phyloP scores from a whole-genome alignment of 176 grass and related monocot genomes.

The Chloris gayana region DNA sequence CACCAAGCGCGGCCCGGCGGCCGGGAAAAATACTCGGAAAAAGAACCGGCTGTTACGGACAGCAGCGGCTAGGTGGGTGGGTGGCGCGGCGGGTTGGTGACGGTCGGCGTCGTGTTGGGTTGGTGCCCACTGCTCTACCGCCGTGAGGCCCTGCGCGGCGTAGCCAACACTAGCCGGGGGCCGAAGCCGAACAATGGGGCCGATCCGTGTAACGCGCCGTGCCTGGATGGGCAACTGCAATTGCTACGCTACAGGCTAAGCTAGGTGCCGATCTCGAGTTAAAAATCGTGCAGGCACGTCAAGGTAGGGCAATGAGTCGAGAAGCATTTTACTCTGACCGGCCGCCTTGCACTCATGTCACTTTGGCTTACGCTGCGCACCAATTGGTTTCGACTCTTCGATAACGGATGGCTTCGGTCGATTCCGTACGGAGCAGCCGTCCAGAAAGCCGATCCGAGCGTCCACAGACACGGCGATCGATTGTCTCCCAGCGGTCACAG shows the following conservation, averaged over 20 bases:
- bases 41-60: not conserved
- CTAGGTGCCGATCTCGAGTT: too few relatives aligned
- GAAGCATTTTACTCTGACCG: not conserved
- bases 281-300: not conserved
- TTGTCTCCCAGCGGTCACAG: not conserved
- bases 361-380: too few relatives aligned
- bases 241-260: not conserved
- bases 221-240: not conserved
- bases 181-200: not conserved
- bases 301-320: not conserved
- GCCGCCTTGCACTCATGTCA: not conserved
- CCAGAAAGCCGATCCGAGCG: not conserved
- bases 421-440: not conserved
- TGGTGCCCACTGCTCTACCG: not conserved
- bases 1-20: not conserved
- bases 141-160: not conserved
- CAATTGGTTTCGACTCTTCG: too few relatives aligned
- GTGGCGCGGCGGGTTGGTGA: not conserved
- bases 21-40: not conserved
- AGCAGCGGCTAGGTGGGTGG: not conserved
- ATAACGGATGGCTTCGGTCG: too few relatives aligned
- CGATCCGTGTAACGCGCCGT: conserved; percentile 3
- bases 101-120: not conserved
- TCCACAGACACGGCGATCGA: not conserved
- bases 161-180: not conserved